phyloP scores from a whole-genome alignment of 2,329 filamentous ascomycete species.

The Xylaria arbuscula region DNA sequence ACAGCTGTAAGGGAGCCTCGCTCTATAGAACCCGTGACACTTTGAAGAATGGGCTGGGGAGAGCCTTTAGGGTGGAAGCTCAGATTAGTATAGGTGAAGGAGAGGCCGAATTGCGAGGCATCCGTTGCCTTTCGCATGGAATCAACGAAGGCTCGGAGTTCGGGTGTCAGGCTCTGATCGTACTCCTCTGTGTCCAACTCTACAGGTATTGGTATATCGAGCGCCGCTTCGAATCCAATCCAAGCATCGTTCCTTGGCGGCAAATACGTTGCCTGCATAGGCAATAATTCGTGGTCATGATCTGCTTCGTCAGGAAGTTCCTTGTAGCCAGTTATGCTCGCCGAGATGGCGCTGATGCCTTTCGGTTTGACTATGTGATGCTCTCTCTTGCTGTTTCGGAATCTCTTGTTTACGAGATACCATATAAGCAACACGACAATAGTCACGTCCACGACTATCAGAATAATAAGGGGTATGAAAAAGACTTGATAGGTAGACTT shows the following conservation, averaged over 20 bases:
- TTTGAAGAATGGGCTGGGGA: conserved; percentile 60
- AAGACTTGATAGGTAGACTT: conserved; percentile 57
- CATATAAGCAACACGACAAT: conserved; percentile 53
- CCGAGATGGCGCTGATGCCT: conserved; percentile 48
- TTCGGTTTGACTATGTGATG: conserved; percentile 41
- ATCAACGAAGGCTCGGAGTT: conserved; percentile 62
- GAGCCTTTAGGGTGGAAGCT: conserved; percentile 60
- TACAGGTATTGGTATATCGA: conserved; percentile 48
- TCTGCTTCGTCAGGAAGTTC: conserved; percentile 50
- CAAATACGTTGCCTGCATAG: conserved; percentile 51
- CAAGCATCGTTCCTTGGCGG: conserved; percentile 44
- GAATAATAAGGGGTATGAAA: conserved; percentile 57
- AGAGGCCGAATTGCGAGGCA: conserved; percentile 62
- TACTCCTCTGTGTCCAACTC: conserved; percentile 45
- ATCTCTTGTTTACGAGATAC: conserved; percentile 52
- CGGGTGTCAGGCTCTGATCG: conserved; percentile 50
- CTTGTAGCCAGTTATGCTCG: conserved; percentile 51
- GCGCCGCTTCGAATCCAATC: conserved; percentile 54
- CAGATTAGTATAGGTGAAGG: conserved; percentile 63
- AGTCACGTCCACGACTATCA: conserved; percentile 57
- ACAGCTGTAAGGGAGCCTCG: conserved; percentile 66
- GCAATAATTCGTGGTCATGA: conserved; percentile 50
- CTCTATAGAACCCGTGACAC: conserved; percentile 65
- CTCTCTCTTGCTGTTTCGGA: conserved; percentile 47
- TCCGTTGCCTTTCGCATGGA: conserved; percentile 65